Conservation (phyloP, 1,284 basidiomycete genomes). For the Rhizopogon hawkerae region DNA sequence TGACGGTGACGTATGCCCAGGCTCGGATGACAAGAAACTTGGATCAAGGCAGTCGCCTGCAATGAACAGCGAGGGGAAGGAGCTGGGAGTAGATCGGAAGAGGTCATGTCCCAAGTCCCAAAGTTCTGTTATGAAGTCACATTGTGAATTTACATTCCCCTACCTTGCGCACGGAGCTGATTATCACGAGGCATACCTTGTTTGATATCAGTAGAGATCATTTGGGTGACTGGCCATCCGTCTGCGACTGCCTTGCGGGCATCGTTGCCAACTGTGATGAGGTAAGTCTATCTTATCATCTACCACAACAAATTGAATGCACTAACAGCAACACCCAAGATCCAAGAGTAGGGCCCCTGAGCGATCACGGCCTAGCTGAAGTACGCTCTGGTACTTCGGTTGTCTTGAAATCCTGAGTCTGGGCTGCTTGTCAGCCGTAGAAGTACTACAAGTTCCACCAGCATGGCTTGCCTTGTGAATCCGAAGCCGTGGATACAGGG, state of each 20-base stretch:
- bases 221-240: constrained; percentile 15
- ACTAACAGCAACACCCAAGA: constrained; percentile 10
- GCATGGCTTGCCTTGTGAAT: constrained; percentile 6
- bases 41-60: constrained; percentile 24
- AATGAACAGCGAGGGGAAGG: constrained; percentile 24
- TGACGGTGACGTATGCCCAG: constrained; percentile 5
- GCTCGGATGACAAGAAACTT: not conserved
- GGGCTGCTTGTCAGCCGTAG: not conserved
- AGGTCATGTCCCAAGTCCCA: constrained; percentile 25
- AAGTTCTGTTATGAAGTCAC: constrained; percentile 12
- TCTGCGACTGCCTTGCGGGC: constrained; percentile 6
- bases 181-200: constrained; percentile 10
- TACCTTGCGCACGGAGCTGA: not conserved
- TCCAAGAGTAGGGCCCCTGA: constrained; percentile 7
- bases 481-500: constrained; percentile 9
- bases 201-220: constrained; percentile 19
- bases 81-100: constrained; percentile 18
- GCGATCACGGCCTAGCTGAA: constrained; percentile 8
- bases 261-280: constrained; percentile 3
- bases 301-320: not conserved
- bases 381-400: constrained; percentile 6
- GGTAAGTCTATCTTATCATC: not conserved
- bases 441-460: not conserved
- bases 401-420: constrained; percentile 5
- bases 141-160: not conserved